phyloP scores from a whole-genome alignment of 495 filamentous ascomycete species.

The Penicillium lividum region DNA sequence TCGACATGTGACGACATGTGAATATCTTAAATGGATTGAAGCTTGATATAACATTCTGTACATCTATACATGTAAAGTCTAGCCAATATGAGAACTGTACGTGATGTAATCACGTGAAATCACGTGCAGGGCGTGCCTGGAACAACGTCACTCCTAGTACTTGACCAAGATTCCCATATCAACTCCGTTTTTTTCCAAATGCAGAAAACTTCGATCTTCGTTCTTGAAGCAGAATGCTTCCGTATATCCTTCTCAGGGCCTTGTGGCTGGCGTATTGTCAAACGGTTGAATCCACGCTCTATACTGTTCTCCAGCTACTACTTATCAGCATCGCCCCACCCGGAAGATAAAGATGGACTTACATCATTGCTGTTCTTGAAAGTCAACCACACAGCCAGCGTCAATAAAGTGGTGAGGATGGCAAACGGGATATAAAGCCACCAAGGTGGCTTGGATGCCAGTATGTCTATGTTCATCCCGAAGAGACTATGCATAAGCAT shows the following conservation, averaged over 20 bases:
- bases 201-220: not conserved
- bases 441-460: not conserved
- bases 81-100: too few species aligned
- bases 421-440: not conserved
- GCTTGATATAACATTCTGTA: too few species aligned
- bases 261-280: not conserved
- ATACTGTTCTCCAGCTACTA: too few species aligned
- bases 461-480: not conserved
- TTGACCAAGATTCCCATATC: too few species aligned
- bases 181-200: too few species aligned
- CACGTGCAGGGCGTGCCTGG: too few species aligned
- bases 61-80: too few species aligned
- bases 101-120: too few species aligned
- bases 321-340: too few species aligned
- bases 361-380: not conserved
- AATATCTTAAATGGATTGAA: not conserved
- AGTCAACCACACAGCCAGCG: too few species aligned
- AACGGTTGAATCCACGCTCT: too few species aligned
- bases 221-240: not conserved
- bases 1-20: slow-evolving; percentile 12
- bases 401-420: not conserved
- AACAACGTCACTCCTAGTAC: too few species aligned
- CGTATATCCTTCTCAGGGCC: not conserved
- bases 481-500: not conserved
- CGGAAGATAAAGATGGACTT: not conserved